Base-by-base conservation (phyloP, 805 yeast genomes). In the Cyberlindnera mississippiensis region DNA sequence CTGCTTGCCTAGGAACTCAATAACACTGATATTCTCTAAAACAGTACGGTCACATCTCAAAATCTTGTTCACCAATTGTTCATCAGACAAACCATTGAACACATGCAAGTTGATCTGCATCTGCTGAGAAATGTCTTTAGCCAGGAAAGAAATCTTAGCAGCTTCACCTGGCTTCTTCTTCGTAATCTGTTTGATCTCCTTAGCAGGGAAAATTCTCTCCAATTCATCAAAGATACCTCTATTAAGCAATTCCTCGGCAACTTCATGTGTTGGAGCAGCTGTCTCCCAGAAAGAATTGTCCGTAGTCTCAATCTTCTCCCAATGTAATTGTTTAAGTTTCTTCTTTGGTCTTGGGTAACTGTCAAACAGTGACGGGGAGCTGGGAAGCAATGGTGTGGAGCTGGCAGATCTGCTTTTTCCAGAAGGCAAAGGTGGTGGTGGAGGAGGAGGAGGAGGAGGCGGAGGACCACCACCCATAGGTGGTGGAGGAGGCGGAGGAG, bases 31-130 rank as follows among this genome's bases (percentile, higher is more conserved):
- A 46, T 79, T 82, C 4, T 64, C 64, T 9, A 78, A 54, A 6
- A 84, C 66, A 9, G 71, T 72, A 22, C 64, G 61, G 45, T 82
- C 87, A 66, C 95, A 85, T 27, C 65, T 56, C 43, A 85, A 66
- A 3, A 84, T 76, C 54, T 73, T 75, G 4, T 49, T 40, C 2
- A 82, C 68, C 44, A 85, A 66, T 32, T 77, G 80, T 19, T 70
- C 76, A 33, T 75, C 88, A 3, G 73, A 55, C 27, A 73, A 55
- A 24, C 62, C 61, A 15, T 78, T 73, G 58, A 76, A 84, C 55
- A 75, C 69, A 53, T 85, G 90, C 41, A 85, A 67, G 55, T 85
- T 85, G 52, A 85, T 85, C 31, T 88, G 88, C 62, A 85, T 83
- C 55, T 84, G 90, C 53, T 85, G 93, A 2, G 86, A 81, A 15